phyloP scores from a whole-genome alignment of 805 yeast genomes.

The Tetrapisispora arboricola region DNA sequence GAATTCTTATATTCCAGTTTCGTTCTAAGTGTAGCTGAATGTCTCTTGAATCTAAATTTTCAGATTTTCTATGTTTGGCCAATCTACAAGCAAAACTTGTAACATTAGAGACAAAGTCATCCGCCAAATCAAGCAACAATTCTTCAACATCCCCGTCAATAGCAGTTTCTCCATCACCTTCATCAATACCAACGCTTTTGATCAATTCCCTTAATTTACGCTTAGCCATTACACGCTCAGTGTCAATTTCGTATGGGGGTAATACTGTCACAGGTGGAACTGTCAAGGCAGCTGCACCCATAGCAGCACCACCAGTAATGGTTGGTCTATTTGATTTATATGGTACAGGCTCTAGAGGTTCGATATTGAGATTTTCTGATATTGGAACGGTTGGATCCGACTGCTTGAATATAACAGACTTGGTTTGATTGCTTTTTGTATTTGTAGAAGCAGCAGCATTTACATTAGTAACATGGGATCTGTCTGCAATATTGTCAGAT shows the following conservation, averaged over 20 bases:
- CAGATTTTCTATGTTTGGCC: constrained; percentile 89
- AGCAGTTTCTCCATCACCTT: constrained; percentile 81
- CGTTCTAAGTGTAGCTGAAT: constrained; percentile 84
- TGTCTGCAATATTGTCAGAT: constrained; percentile 4
- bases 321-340: constrained; percentile 71
- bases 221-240: constrained; percentile 77
- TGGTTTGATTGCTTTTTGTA: constrained; percentile 16
- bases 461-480: constrained; percentile 36
- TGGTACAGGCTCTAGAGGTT: constrained; percentile 54
- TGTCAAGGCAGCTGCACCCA: constrained; percentile 56
- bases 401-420: constrained; percentile 30
- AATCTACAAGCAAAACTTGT: constrained; percentile 88
- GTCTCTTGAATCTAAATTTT: constrained; percentile 77
- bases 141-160: constrained; percentile 97
- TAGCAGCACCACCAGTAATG: constrained; percentile 72
- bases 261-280: constrained; percentile 67
- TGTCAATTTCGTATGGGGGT: constrained; percentile 74
- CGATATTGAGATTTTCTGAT: constrained; percentile 55
- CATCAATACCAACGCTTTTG: constrained; percentile 69
- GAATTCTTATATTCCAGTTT: constrained; percentile 91
- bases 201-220: constrained; percentile 84
- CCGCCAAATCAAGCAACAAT: constrained; percentile 80
- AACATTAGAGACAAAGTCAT: constrained; percentile 85
- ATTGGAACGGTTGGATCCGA: constrained; percentile 58
- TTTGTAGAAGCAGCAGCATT: constrained; percentile 41